Percentiles rank a stretch among this genome's conserved stretches.
These are phyloP conservation scores for Aspergillus fumigatiaffinis DNA, from an alignment of 2,329 filamentous ascomycete genomes.

Conservation along the genomic window DNA sequence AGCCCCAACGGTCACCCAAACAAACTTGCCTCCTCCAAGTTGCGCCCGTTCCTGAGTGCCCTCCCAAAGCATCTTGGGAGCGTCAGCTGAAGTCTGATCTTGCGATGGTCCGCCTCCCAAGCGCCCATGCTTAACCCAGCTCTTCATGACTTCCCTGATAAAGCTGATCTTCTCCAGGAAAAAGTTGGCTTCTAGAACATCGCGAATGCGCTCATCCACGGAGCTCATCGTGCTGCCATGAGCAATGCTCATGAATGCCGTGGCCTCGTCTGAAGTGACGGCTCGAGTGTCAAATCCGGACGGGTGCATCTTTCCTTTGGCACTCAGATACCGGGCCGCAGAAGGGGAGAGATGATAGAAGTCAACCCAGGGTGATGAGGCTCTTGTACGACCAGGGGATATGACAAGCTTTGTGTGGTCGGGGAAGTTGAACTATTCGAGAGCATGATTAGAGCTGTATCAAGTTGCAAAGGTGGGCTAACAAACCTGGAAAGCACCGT, in stretches of 20 bases:
- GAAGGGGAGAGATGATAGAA: constrained; percentile 48
- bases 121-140: constrained; percentile 37
- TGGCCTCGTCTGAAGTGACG: constrained; percentile 39
- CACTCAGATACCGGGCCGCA: constrained; percentile 41
- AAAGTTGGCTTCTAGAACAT: constrained; percentile 43
- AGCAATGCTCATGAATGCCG: constrained; percentile 39
- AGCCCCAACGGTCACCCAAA: constrained; percentile 50
- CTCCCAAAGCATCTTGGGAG: constrained; percentile 37
- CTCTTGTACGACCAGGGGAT: constrained; percentile 36
- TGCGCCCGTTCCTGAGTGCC: constrained; percentile 39
- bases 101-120: constrained; percentile 32
- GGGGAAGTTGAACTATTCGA: constrained; percentile 46
- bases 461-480: background rate
- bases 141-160: constrained; percentile 38
- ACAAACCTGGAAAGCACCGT: constrained; percentile 45
- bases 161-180: constrained; percentile 43
- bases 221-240: constrained; percentile 31
- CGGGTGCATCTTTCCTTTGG: constrained; percentile 41
- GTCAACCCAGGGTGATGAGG: constrained; percentile 42
- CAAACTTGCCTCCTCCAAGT: constrained; percentile 45
- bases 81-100: constrained; percentile 6
- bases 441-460: background rate
- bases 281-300: constrained; percentile 42
- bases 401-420: constrained; percentile 51
- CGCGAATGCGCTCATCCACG: constrained; percentile 35